Conservation (phyloP, 2,329 filamentous ascomycete genomes). For the Penicillium fuscoglaucum region DNA sequence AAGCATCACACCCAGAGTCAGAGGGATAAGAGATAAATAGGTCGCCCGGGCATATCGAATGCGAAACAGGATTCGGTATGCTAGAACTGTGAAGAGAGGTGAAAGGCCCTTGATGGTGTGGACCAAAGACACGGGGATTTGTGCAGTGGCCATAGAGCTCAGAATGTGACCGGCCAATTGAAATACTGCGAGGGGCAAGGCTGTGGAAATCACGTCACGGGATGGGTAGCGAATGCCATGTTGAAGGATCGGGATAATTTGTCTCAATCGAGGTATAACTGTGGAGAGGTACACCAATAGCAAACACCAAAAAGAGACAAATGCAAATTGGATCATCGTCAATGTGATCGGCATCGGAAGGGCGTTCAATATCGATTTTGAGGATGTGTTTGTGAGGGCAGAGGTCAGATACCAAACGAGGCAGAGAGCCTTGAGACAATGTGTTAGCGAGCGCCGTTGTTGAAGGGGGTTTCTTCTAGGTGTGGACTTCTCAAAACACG, state of each 20-base stretch:
- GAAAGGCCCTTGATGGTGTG: slow-evolving; percentile 98
- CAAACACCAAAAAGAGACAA: slow-evolving; percentile 86
- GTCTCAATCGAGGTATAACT: slow-evolving; percentile 69
- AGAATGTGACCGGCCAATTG: slow-evolving; percentile 92
- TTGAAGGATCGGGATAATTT: slow-evolving; percentile 73
- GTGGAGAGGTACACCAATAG: slow-evolving; percentile 73
- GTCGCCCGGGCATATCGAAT: slow-evolving; percentile 85
- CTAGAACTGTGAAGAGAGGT: slow-evolving; percentile 89
- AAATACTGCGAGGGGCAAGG: slow-evolving; percentile 87
- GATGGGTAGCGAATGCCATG: slow-evolving; percentile 81
- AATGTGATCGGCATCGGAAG: slow-evolving; percentile 89
- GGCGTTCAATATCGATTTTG: slow-evolving; percentile 91
- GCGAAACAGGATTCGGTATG: slow-evolving; percentile 84
- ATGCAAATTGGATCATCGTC: slow-evolving; percentile 88
- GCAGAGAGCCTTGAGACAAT: slow-evolving; percentile 67
- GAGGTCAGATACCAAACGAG: slow-evolving; percentile 93
- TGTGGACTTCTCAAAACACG: not conserved
- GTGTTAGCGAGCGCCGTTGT: slow-evolving; percentile 75
- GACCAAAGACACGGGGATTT: slow-evolving; percentile 93
- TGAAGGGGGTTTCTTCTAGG: slow-evolving; percentile 33
- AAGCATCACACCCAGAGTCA: slow-evolving; percentile 92
- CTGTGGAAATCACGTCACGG: slow-evolving; percentile 78
- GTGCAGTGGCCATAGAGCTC: slow-evolving; percentile 88
- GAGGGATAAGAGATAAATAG: slow-evolving; percentile 83
- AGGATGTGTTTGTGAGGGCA: slow-evolving; percentile 94